Evolutionary conservation across 495 filamentous ascomycete species (phyloP), one percentile per base, ranked within the genome.

Genomic region (Terfezia boudieri): DNA sequence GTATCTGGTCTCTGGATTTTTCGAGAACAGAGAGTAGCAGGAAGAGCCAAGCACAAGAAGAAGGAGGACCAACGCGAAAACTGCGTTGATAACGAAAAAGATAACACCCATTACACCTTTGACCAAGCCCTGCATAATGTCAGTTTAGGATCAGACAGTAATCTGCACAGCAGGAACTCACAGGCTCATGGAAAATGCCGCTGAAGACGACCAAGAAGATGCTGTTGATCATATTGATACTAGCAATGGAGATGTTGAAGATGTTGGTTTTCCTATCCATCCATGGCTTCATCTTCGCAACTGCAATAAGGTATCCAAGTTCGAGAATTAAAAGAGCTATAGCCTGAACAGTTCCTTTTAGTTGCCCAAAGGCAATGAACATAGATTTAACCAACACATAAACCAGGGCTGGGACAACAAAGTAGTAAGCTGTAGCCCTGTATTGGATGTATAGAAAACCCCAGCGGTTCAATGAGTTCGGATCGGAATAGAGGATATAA

Each of bases 261-360:
- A 80, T 77, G 66, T 98, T 98, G 56, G 89, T 95, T 70, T 87
- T 90, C 77, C 94, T 96, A 73, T 98, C 90, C 90, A 98, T 96
- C 80, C 86, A 98, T 8, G 90, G 90, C 43, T 85, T 80, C 60
- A 94, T 70, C 49, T 93, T 78, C 58, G 77, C 82, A 37, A 86
- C 79, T 35, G 66, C 76, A 61, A 96, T 81, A 58, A 98, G 73
- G 61, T 84, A 80, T 32, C 63, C 77, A 0, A 83, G 82, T 70
- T 98, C 90, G 57, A 96, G 80, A 43, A 98, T 67, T 50, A 96
- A 74, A 56, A 95, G 69, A 2, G 81, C 84, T 50, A 96, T 74
- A 8, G 89, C 87, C 65, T 95, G 89, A 20, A 80, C 78, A 11
- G 76, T 78, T n/a, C 81, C 80, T 50, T 69, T 75, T 0, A 68